Evolutionary conservation across 179 eudicot genomes (phyloP).

Genomic region (Silene coronaria): DNA sequence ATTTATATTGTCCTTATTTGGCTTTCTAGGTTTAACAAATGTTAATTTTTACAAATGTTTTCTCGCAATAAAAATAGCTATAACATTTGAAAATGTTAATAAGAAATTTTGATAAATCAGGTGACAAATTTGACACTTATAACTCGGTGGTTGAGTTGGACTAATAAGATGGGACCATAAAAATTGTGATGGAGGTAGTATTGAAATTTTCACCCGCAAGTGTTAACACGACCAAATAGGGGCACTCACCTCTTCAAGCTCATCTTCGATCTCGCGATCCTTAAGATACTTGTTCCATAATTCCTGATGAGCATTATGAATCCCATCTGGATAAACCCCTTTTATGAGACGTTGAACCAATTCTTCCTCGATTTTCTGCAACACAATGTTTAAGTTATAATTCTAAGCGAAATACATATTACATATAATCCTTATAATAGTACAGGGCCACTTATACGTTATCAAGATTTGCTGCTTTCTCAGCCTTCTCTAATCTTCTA

Average conservation of each 20-base stretch:
- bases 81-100: neutral
- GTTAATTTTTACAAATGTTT: no score
- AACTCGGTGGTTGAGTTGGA: neutral
- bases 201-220: no score
- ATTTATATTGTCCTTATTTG: no score
- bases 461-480: conserved; percentile 69
- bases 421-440: neutral
- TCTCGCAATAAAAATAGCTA: neutral
- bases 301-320: conserved; percentile 46
- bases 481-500: conserved; percentile 80
- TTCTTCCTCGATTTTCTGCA: conserved; percentile 85
- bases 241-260: conserved; percentile 33
- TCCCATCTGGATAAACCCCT: conserved; percentile 57
- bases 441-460: conserved; percentile 38
- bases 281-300: conserved; percentile 40
- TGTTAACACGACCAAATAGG: neutral
- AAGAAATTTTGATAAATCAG: neutral
- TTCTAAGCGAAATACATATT: neutral
- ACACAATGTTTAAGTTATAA: neutral
- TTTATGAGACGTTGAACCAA: conserved; percentile 67
- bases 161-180: neutral
- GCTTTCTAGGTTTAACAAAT: no score
- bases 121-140: neutral
- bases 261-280: conserved; percentile 31
- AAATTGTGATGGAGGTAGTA: neutral